A percentile compares a stretch with the other conserved stretches of the same genome.
Evolutionary conservation across 176 grass and related monocot species (phyloP).

Genomic region (Triticum urartu): DNA sequence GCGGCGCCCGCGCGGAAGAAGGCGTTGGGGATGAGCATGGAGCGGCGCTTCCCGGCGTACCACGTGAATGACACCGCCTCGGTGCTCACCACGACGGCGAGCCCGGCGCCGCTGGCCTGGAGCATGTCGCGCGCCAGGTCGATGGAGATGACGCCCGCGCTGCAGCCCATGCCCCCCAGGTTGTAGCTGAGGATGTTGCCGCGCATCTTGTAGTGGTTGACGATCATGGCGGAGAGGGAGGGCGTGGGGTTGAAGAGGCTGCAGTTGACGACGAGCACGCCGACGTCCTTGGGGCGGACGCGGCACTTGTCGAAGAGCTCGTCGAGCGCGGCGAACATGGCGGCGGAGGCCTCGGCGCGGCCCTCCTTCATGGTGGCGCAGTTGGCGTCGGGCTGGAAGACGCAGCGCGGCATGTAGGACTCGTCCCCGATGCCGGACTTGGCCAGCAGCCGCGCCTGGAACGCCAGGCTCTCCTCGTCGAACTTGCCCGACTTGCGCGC

Average conservation of each 20-base stretch:
- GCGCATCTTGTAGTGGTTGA: constrained; percentile 99
- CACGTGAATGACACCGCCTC: constrained; percentile 92
- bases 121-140: constrained; percentile 96
- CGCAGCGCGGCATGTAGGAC: constrained; percentile 78
- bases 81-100: constrained; percentile 87
- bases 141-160: constrained; percentile 78
- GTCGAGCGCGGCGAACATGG: constrained; percentile 87
- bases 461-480: constrained; percentile 88
- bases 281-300: constrained; percentile 89
- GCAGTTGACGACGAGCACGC: constrained; percentile 94
- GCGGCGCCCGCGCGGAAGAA: constrained; percentile 88
- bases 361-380: constrained; percentile 98
- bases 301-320: constrained; percentile 99
- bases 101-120: constrained; percentile 70
- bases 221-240: constrained; percentile 95
- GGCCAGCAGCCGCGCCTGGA: constrained; percentile 81
- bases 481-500: constrained; percentile 91
- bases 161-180: constrained; percentile 98
- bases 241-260: constrained; percentile 99
- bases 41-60: constrained; percentile 78
- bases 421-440: constrained; percentile 92
- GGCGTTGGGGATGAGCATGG: constrained; percentile 95
- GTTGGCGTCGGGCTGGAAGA: constrained; percentile 68
- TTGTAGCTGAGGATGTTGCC: constrained; percentile 99
- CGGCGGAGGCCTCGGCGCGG: constrained; percentile 71